These are phyloP conservation scores for Pichia eremophila DNA, from an alignment of 805 yeast genomes.

Conservation along the genomic window DNA sequence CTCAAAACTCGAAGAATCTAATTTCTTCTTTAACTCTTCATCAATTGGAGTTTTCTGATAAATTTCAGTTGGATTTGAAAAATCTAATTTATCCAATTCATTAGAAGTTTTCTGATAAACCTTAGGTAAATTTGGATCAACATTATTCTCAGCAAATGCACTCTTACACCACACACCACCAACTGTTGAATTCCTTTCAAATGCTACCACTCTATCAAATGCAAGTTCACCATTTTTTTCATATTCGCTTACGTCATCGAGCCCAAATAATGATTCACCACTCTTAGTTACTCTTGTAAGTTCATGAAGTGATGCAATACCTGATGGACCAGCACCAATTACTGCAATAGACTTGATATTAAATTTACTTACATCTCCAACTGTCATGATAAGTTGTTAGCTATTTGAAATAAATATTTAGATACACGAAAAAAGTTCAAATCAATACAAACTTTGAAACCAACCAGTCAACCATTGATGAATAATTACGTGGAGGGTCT, in stretches of 20 bases:
- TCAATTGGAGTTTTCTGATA: constrained; percentile 7
- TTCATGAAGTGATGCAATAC: constrained; percentile 29
- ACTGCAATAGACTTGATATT: constrained; percentile 24
- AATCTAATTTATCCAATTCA: not conserved
- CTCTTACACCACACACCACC: constrained; percentile 34
- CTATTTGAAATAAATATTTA: too few species aligned
- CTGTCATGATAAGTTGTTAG: constrained; percentile 1
- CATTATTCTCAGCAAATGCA: constrained; percentile 7
- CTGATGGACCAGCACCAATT: constrained; percentile 37
- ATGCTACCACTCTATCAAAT: constrained; percentile 29
- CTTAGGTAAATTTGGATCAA: constrained; percentile 17
- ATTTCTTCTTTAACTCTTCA: constrained; percentile 7
- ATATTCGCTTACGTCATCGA: constrained; percentile 4
- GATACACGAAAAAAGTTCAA: too few species aligned
- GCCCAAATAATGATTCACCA: constrained; percentile 19
- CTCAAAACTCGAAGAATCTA: constrained; percentile 25
- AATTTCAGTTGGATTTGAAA: constrained; percentile 4
- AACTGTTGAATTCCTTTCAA: constrained; percentile 30
- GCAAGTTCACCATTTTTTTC: constrained; percentile 11
- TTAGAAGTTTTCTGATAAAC: not conserved
- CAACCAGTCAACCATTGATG: too few species aligned
- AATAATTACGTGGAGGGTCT: too few species aligned
- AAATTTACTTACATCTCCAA: not conserved
- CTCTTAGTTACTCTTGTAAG: constrained; percentile 23
- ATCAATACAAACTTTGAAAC: too few species aligned